Percentiles rank a stretch among this genome's conserved stretches.
Evolutionary conservation across 1,284 basidiomycete species (phyloP).

Genomic region (Apiotrichum sp.): DNA sequence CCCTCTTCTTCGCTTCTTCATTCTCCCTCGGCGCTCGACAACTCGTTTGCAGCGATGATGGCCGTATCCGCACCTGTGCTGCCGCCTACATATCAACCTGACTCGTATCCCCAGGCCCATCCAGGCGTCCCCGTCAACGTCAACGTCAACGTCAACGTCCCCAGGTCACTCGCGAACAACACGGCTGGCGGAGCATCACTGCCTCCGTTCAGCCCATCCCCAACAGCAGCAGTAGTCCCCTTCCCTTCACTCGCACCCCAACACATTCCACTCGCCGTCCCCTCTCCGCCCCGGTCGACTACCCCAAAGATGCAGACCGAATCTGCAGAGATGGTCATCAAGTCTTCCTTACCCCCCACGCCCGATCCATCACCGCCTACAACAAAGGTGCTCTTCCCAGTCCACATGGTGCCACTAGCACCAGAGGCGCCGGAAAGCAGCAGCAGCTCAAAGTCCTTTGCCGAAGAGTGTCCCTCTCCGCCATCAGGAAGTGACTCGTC

Average conservation of each 20-base stretch:
- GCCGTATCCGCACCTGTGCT: conserved; percentile 14
- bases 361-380: conserved; percentile 29
- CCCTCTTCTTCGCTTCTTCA: neutral
- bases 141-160: conserved; percentile 1
- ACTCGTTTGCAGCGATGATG: conserved; percentile 13
- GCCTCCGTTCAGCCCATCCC: neutral
- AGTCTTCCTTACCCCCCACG: conserved; percentile 23
- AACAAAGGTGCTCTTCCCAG: conserved; percentile 22
- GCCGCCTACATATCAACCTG: conserved; percentile 15
- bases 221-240: neutral
- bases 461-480: conserved; percentile 1
- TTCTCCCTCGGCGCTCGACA: neutral
- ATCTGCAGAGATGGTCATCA: conserved; percentile 14
- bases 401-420: conserved; percentile 29
- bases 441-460: neutral
- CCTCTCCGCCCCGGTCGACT: neutral
- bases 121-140: neutral
- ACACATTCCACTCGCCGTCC: neutral
- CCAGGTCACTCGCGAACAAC: neutral
- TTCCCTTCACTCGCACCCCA: conserved; percentile 7
- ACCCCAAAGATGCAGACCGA: neutral
- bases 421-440: conserved; percentile 22
- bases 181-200: neutral
- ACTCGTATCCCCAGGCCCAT: neutral
- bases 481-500: conserved; percentile 5